Evolutionary conservation across 495 filamentous ascomycete species (phyloP), one percentile per base, ranked within the genome.

Genomic region (Barbatosphaeria neglecta): DNA sequence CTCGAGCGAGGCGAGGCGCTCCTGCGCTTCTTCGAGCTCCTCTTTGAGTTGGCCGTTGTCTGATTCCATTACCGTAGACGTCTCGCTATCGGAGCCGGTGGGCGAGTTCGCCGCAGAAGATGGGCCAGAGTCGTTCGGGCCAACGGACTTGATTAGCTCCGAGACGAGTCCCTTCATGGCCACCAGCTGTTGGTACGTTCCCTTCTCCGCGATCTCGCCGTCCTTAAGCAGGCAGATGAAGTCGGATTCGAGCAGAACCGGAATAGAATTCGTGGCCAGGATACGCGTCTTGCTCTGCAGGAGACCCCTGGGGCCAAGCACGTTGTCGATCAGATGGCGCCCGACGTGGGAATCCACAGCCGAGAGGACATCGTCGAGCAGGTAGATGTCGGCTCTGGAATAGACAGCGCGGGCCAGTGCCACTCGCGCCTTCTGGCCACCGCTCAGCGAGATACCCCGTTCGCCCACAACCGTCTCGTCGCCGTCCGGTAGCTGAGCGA

Each of bases 261-360:
- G 82, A 53, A 97, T 96, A 0, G 93, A 87, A 57, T 99, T 99
- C 5, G 93, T 97, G 18, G 92, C 93, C 42, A 99, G 73, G 41
- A 99, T 85, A 55, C 90, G 81, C 10, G 92, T 95, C 63, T 97
- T 99, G 33, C 82, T 75, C 38, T 65, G 75, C 24, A 99, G 75
- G 16, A 99, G 74, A 47, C 93, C 93, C 42, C 81, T 83, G 6
- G 79, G 68, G 9, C 93, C 92, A 35, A 99, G 77, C 8, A 99
- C 93, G 51, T 86, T 83, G 59, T 96, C 82, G 53, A 96, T 96
- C 37, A 99, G 70, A 63, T 97, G 93, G 45, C 87, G 76, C 25
- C 93, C 93, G 45, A 99, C 93, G 60, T 99, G 93, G 51, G 95
- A 92, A 64, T 99, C 93, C 16, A 99, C 93, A 2, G 93, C 92